These are phyloP conservation scores for Testicularia cyperi DNA, from an alignment of 1,284 basidiomycete genomes.

Conservation along the genomic window DNA sequence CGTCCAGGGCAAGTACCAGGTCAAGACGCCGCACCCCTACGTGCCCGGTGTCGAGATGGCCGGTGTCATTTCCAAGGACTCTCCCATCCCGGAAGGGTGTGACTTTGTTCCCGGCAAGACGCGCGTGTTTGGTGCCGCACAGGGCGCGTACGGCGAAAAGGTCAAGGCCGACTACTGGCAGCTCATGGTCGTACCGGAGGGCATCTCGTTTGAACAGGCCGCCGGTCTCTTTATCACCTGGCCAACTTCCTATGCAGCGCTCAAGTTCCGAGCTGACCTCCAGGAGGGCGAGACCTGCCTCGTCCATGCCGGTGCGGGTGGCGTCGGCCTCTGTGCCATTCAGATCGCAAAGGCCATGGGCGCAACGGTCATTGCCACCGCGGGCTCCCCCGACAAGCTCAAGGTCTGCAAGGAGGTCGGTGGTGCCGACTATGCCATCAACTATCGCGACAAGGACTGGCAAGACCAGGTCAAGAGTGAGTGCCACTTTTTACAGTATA, in stretches of 20 bases:
- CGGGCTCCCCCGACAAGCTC: constrained; percentile 48
- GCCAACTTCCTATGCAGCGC: constrained; percentile 54
- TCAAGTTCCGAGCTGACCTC: constrained; percentile 43
- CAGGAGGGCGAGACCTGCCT: constrained; percentile 47
- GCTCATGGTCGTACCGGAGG: constrained; percentile 68
- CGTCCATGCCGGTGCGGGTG: constrained; percentile 65
- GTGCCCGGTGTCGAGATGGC: constrained; percentile 69
- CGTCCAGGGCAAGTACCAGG: constrained; percentile 50
- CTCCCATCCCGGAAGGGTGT: constrained; percentile 80
- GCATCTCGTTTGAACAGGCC: constrained; percentile 71
- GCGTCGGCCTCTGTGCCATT: constrained; percentile 74
- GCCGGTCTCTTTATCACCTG: constrained; percentile 60
- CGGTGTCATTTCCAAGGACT: constrained; percentile 72
- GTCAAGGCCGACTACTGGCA: constrained; percentile 58
- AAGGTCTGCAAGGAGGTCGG: constrained; percentile 44
- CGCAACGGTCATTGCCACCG: constrained; percentile 52
- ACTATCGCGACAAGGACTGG: constrained; percentile 55
- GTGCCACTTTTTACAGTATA: background rate
- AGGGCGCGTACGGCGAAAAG: constrained; percentile 76
- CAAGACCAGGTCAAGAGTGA: constrained; percentile 48
- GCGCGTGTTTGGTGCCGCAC: constrained; percentile 83
- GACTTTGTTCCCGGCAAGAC: constrained; percentile 76
- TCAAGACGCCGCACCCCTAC: constrained; percentile 53
- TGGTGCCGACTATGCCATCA: constrained; percentile 50
- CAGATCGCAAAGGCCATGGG: constrained; percentile 56